These are phyloP conservation scores for Mucor piriformis DNA, from an alignment of 371 early-diverging fungal genomes.

Conservation along the genomic window DNA sequence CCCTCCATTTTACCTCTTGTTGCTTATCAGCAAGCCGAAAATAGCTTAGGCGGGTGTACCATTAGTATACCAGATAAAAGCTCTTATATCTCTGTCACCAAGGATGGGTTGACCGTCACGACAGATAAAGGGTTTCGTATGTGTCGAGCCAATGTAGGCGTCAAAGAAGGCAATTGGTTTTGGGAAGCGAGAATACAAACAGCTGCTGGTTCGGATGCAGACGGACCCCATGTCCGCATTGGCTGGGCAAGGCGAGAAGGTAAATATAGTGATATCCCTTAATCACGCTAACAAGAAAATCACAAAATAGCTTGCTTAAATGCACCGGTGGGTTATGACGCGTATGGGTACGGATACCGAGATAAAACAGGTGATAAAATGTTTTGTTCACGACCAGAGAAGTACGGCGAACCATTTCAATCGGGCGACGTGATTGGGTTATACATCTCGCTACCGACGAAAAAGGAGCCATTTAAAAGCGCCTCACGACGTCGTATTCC, in stretches of 20 bases:
- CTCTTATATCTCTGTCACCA: constrained; percentile 64
- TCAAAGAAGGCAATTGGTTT: constrained; percentile 71
- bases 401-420: constrained; percentile 64
- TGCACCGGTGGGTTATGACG: constrained; percentile 75
- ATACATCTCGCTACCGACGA: constrained; percentile 61
- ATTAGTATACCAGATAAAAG: constrained; percentile 69
- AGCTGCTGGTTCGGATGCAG: constrained; percentile 38
- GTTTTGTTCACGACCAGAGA: constrained; percentile 58
- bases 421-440: constrained; percentile 75
- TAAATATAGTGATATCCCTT: no score
- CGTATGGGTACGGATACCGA: constrained; percentile 69
- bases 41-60: constrained; percentile 49
- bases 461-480: constrained; percentile 44
- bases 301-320: constrained; percentile 70
- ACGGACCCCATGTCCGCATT: constrained; percentile 69
- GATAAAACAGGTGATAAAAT: constrained; percentile 70
- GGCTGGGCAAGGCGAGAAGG: constrained; percentile 75
- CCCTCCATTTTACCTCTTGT: constrained; percentile 55
- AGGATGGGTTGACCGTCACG: constrained; percentile 62
- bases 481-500: constrained; percentile 59
- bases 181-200: constrained; percentile 66
- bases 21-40: constrained; percentile 60
- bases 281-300: no score
- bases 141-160: constrained; percentile 70
- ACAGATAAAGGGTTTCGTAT: constrained; percentile 73